Conservation (phyloP, 2,329 filamentous ascomycete genomes). For the Pseudocercospora ulei region DNA sequence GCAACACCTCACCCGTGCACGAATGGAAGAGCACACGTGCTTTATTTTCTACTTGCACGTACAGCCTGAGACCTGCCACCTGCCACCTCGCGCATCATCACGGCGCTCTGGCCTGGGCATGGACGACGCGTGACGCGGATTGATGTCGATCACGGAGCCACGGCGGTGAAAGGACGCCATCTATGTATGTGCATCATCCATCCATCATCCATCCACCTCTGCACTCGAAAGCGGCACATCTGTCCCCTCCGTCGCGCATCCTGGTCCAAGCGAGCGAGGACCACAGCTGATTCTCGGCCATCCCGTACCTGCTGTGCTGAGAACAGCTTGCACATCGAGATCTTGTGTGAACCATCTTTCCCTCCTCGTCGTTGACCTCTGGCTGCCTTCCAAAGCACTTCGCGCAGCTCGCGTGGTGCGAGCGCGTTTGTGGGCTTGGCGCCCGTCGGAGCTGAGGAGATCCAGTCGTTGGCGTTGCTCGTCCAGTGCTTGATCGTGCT, state of each 20-base stretch:
- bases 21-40: no score
- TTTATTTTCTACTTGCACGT: no score
- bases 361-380: conserved; percentile 54
- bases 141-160: no score
- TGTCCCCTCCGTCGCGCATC: conserved; percentile 4
- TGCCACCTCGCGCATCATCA: no score
- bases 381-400: conserved; percentile 60
- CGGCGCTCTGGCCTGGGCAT: no score
- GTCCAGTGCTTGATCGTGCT: conserved; percentile 63
- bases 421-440: conserved; percentile 47
- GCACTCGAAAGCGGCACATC: conserved; percentile 14
- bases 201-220: conserved; percentile 8
- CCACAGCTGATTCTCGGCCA: conserved; percentile 32
- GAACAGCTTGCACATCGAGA: conserved; percentile 52
- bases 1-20: no score
- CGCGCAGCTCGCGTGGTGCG: conserved; percentile 65
- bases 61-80: no score
- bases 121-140: no score
- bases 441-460: conserved; percentile 50
- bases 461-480: conserved; percentile 55
- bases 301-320: conserved; percentile 48
- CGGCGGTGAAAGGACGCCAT: no score
- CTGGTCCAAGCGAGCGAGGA: conserved; percentile 4
- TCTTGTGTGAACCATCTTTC: conserved; percentile 62
- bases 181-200: no score